phyloP scores from a whole-genome alignment of 306 rosid genomes.

The Luffa aegyptiaca region DNA sequence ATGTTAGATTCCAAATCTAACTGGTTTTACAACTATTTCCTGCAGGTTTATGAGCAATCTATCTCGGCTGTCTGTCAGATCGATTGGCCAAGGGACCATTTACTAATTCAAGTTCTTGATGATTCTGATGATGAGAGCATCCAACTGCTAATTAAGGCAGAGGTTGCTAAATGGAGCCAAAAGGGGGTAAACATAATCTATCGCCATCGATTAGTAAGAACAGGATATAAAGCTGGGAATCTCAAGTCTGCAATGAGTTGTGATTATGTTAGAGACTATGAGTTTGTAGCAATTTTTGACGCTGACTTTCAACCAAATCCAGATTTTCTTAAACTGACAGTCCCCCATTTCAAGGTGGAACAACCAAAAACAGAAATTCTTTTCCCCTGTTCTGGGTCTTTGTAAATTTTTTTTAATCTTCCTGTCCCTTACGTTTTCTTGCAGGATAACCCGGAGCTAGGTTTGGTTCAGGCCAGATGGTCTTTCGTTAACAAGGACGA shows the following conservation, averaged over 20 bases:
- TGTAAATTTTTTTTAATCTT: neutral
- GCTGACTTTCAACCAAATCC: constrained; percentile 97
- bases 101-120: constrained; percentile 90
- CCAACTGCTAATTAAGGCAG: constrained; percentile 63
- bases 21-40: constrained; percentile 9
- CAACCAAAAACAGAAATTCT: neutral
- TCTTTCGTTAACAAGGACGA: constrained; percentile 86
- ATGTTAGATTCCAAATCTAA: constrained; percentile 1
- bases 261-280: constrained; percentile 76
- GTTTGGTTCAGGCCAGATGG: constrained; percentile 95
- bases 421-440: constrained; percentile 7
- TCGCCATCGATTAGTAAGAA: constrained; percentile 73
- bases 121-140: constrained; percentile 83
- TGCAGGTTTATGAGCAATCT: constrained; percentile 92
- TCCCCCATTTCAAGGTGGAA: constrained; percentile 86
- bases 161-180: constrained; percentile 73
- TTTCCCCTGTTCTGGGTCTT: neutral
- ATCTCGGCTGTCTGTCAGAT: constrained; percentile 84
- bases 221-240: constrained; percentile 97
- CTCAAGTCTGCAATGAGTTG: constrained; percentile 94
- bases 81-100: constrained; percentile 82
- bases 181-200: constrained; percentile 75
- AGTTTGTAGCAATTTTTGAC: constrained; percentile 88
- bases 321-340: constrained; percentile 74
- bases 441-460: constrained; percentile 77